Conservation (phyloP, 495 filamentous ascomycete genomes). For the Acidiella bohemica region DNA sequence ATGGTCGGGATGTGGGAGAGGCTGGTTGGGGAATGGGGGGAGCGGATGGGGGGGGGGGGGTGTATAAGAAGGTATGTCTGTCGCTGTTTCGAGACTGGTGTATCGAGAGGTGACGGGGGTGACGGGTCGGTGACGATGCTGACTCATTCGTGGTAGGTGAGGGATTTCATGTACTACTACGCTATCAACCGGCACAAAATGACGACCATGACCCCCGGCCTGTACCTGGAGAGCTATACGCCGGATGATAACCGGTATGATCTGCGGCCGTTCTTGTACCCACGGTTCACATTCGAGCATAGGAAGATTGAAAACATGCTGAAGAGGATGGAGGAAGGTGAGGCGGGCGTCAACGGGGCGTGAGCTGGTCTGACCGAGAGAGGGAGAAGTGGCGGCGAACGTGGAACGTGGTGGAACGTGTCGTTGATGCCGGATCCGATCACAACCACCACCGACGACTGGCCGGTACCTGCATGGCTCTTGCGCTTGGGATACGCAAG, state of each 20-base stretch:
- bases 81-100: no score
- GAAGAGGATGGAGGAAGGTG: conserved; percentile 18
- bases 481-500: no score
- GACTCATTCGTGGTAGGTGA: conserved; percentile 35
- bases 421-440: no score
- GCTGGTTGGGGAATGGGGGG: conserved; percentile 35
- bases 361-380: background rate
- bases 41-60: conserved; percentile 19
- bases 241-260: conserved; percentile 62
- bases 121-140: no score
- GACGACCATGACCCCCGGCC: conserved; percentile 30
- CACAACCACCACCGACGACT: no score
- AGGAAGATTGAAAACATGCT: conserved; percentile 24
- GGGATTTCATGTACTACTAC: conserved; percentile 55
- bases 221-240: conserved; percentile 29
- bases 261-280: conserved; percentile 29
- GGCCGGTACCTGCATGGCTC: no score
- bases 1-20: conserved; percentile 58
- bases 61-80: conserved; percentile 41
- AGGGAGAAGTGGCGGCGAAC: no score
- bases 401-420: no score
- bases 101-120: no score
- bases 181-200: conserved; percentile 36
- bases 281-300: conserved; percentile 25
- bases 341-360: conserved; percentile 7